A percentile compares a stretch with the other conserved stretches of the same genome.
Evolutionary conservation across 1,284 basidiomycete species (phyloP).

Genomic region (Coniophora puteana): DNA sequence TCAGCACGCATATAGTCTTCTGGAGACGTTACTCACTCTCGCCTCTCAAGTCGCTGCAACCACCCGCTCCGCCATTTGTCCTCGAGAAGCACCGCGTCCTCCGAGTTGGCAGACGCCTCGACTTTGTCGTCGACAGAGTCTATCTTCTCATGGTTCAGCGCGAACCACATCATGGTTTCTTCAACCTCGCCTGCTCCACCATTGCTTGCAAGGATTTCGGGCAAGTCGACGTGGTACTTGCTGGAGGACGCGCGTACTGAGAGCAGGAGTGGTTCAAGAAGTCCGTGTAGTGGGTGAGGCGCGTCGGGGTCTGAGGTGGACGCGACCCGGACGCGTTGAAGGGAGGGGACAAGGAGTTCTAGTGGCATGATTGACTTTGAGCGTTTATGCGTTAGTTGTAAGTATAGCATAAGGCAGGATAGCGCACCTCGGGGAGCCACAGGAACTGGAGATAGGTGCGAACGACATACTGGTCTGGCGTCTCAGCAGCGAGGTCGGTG

Average conservation of each 20-base stretch:
- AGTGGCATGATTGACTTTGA: conserved; percentile 68
- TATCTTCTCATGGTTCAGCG: conserved; percentile 53
- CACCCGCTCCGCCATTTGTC: conserved; percentile 50
- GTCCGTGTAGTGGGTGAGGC: conserved; percentile 50
- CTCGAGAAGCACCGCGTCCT: conserved; percentile 34
- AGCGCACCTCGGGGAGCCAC: conserved; percentile 66
- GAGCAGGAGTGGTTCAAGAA: conserved; percentile 57
- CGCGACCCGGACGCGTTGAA: conserved; percentile 42
- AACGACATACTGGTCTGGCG: conserved; percentile 43
- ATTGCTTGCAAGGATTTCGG: conserved; percentile 51
- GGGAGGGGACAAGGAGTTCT: conserved; percentile 45
- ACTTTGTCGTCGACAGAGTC: conserved; percentile 26
- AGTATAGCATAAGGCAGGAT: conserved; percentile 5
- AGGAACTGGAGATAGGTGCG: conserved; percentile 68
- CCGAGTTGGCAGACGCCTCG: conserved; percentile 16
- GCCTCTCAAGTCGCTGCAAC: conserved; percentile 62
- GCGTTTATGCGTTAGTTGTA: conserved; percentile 7
- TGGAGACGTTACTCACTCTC: conserved; percentile 61
- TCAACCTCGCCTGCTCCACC: conserved; percentile 60
- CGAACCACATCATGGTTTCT: conserved; percentile 72
- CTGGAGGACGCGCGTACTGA: conserved; percentile 48
- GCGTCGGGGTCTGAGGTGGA: conserved; percentile 14
- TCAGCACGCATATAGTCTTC: conserved; percentile 2
- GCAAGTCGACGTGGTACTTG: conserved; percentile 63
- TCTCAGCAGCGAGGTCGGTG: conserved; percentile 31